Evolutionary conservation across 139 green algal genomes (phyloP), one percentile per base, ranked within the genome.

Genomic region (Coelastrella sp.): DNA sequence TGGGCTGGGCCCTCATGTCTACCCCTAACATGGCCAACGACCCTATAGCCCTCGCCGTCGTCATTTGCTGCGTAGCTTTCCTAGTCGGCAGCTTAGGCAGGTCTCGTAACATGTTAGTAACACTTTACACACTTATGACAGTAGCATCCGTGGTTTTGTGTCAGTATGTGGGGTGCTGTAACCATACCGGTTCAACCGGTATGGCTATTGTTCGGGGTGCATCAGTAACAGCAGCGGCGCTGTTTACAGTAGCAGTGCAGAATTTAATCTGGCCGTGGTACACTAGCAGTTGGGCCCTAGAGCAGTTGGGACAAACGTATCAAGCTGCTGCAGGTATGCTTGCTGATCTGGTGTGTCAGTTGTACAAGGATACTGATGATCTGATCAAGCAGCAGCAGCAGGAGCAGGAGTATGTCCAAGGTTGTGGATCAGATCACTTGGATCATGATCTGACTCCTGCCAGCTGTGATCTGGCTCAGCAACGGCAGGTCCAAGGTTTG

Each of bases 1-100:
- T 89, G n/a, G 85, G 85, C 58, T 89, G 85, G 85, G n/a, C 56
- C 22, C 85, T 89, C 58, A 89, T 89, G 85, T 17, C 22, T 0
- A 23, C 71, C 58, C 57, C 85, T 5, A 20, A 10, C 3, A 68
- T 89, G 73, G 85, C 85, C 85, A 74, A 83, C 73, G 74, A 89
- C 73, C 4, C 73, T 47, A 14, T 83, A 0, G 85, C 85, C 2
- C 74, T 89, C 4, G 85, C 85, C 20, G 85, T 58, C 3, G 58
- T 83, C 20, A 60, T 89, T 5, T 89, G 85, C 85, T n/a, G 54
- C 73, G 19, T 89, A 23, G 71, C 64, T 16, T 74, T 83, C 10
- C 23, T 60, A 20, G 85, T 89, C 13, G 85, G 85, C 74, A 54
- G 57, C 73, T 22, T 89, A 0, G 47, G 58, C 57, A 76, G 59